Percentiles rank a stretch among this genome's conserved stretches.
phyloP scores from a whole-genome alignment of 2,329 filamentous ascomycete species.

The Aspergillus sclerotialis region DNA sequence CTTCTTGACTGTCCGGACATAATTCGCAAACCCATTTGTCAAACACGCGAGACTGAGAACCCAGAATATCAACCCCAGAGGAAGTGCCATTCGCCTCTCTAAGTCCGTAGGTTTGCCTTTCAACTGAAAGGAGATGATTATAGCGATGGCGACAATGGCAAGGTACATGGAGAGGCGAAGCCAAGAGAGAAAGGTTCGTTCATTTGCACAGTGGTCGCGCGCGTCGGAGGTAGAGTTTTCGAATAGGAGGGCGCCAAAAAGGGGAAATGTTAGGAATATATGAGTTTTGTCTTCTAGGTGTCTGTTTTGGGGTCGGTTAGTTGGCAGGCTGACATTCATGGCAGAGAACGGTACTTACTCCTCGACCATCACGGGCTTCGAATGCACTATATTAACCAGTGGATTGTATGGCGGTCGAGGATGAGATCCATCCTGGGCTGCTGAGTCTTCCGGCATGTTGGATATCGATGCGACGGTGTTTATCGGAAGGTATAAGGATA shows the following conservation, averaged over 20 bases:
- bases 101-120: slow-evolving; percentile 61
- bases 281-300: slow-evolving; percentile 26
- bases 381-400: slow-evolving; percentile 44
- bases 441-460: slow-evolving; percentile 12
- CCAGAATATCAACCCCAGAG: slow-evolving; percentile 87
- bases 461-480: no score
- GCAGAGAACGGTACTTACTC: slow-evolving; percentile 30
- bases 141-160: slow-evolving; percentile 80
- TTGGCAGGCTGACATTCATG: background rate
- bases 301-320: slow-evolving; percentile 3
- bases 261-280: slow-evolving; percentile 48
- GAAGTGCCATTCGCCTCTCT: slow-evolving; percentile 71
- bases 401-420: slow-evolving; percentile 39
- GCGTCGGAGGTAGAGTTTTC: slow-evolving; percentile 61
- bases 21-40: slow-evolving; percentile 72
- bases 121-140: slow-evolving; percentile 88
- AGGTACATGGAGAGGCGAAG: slow-evolving; percentile 85
- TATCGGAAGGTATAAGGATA: no score
- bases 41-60: slow-evolving; percentile 70
- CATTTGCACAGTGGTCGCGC: slow-evolving; percentile 59
- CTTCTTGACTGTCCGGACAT: slow-evolving; percentile 73
- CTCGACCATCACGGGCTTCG: slow-evolving; percentile 44
- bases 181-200: slow-evolving; percentile 79
- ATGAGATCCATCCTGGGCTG: slow-evolving; percentile 11
- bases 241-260: slow-evolving; percentile 56